A percentile compares a stretch with the other conserved stretches of the same genome.
These are phyloP conservation scores for Mycosarcoma maydis DNA, from an alignment of 1,284 basidiomycete species.

Conservation along the genomic window DNA sequence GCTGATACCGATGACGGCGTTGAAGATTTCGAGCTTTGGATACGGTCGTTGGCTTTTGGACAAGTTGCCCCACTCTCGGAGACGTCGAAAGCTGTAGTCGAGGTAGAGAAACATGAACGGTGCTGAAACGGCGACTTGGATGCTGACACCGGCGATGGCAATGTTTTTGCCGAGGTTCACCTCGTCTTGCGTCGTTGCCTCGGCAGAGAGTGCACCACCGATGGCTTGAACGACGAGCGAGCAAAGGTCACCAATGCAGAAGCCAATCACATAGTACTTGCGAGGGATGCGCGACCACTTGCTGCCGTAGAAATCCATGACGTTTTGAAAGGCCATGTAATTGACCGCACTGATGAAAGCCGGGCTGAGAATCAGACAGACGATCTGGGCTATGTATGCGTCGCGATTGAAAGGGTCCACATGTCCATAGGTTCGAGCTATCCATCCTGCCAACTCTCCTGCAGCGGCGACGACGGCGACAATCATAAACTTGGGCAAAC, in stretches of 20 bases:
- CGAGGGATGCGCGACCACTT: conserved; percentile 43
- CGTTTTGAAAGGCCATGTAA: conserved; percentile 41
- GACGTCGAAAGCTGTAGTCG: conserved; percentile 44
- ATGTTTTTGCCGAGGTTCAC: conserved; percentile 24
- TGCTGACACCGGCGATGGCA: conserved; percentile 45
- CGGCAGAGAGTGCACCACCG: conserved; percentile 35
- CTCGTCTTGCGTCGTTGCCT: conserved; percentile 15
- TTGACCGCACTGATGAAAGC: conserved; percentile 49
- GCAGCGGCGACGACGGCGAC: conserved; percentile 28
- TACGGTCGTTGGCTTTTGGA: conserved; percentile 13
- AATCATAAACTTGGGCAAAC: conserved; percentile 34
- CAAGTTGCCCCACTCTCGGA: conserved; percentile 26
- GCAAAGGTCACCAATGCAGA: conserved; percentile 38
- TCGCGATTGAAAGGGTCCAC: conserved; percentile 35
- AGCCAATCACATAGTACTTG: conserved; percentile 40
- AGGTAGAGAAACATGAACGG: conserved; percentile 38
- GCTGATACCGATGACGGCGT: conserved; percentile 26
- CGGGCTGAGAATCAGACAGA: conserved; percentile 49
- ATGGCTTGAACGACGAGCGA: conserved; percentile 45
- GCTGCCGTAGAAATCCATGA: conserved; percentile 43
- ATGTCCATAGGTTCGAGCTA: conserved; percentile 25
- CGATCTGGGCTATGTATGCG: conserved; percentile 44
- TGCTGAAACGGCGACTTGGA: conserved; percentile 41
- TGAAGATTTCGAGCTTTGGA: conserved; percentile 31
- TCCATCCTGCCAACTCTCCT: conserved; percentile 43